Evolutionary conservation across 225 moss, liverwort and hornwort species (phyloP).

Genomic region (Antitrichia curtipendula): DNA sequence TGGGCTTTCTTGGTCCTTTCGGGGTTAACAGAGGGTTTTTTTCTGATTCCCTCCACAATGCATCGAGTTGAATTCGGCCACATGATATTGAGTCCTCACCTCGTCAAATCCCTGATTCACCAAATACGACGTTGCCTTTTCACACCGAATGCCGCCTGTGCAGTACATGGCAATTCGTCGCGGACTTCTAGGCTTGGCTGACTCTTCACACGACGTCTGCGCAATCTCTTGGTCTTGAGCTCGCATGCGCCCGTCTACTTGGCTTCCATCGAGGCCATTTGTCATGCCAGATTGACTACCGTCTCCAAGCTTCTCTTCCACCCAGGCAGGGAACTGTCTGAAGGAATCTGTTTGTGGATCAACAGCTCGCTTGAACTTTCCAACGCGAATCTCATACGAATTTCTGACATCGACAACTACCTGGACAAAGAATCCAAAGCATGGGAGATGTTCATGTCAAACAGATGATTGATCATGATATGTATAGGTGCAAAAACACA

Average conservation of each 20-base stretch:
- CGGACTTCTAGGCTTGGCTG: constrained; percentile 1
- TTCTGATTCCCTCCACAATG: not conserved
- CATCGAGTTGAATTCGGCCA: not conserved
- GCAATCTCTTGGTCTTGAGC: not conserved
- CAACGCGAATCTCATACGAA: constrained; percentile 79
- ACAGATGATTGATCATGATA: not conserved
- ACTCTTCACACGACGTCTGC: not conserved
- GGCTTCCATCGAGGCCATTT: not conserved
- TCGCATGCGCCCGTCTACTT: not conserved
- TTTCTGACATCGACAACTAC: constrained; percentile 90
- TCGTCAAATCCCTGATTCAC: constrained; percentile 68
- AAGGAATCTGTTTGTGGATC: constrained; percentile 84
- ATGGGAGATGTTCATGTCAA: not conserved
- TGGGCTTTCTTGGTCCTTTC: not conserved
- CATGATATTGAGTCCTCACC: constrained; percentile 12
- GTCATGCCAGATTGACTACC: not conserved
- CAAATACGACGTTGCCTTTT: constrained; percentile 79
- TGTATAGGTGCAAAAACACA: not conserved
- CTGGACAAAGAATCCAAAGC: constrained; percentile 20
- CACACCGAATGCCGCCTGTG: constrained; percentile 95
- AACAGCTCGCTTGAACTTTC: constrained; percentile 78
- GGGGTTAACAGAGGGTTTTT: not conserved
- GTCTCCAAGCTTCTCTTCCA: constrained; percentile 29
- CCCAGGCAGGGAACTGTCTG: constrained; percentile 85
- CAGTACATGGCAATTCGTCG: constrained; percentile 93